phyloP scores from a whole-genome alignment of 805 yeast species.

The Cyberlindnera maritima region DNA sequence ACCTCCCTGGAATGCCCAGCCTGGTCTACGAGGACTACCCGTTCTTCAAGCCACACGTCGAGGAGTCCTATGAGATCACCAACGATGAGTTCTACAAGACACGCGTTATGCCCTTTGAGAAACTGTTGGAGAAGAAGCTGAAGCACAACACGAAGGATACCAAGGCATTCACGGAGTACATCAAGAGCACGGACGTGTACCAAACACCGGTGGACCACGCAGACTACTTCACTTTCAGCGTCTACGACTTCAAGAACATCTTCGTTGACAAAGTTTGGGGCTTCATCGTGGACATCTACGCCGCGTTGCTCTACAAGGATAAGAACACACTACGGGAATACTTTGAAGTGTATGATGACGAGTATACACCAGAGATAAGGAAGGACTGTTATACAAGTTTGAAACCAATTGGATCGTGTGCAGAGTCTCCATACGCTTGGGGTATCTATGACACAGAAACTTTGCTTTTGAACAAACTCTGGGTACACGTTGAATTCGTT shows the following conservation, averaged over 20 bases:
- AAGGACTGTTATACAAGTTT: conserved; percentile 14
- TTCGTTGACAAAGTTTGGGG: conserved; percentile 13
- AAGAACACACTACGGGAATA: conserved; percentile 11
- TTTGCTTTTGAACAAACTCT: conserved; percentile 17
- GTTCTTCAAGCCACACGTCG: conserved; percentile 20
- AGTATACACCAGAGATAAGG: conserved; percentile 13
- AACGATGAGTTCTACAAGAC: conserved; percentile 16
- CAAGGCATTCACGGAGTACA: conserved; percentile 9
- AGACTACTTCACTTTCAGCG: conserved; percentile 15
- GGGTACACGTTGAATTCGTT: conserved; percentile 26
- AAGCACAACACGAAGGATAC: neutral
- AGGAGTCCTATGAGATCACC: conserved; percentile 15
- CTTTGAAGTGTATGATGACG: conserved; percentile 18
- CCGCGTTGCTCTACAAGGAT: conserved; percentile 7
- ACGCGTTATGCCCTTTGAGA: conserved; percentile 16
- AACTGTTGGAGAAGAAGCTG: conserved; percentile 5
- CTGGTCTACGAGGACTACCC: conserved; percentile 27
- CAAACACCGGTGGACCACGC: conserved; percentile 15
- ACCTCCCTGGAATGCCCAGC: conserved; percentile 24
- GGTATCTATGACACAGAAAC: conserved; percentile 24
- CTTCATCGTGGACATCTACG: conserved; percentile 9
- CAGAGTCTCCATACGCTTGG: conserved; percentile 22
- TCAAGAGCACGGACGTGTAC: conserved; percentile 12
- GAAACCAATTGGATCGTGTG: conserved; percentile 27
- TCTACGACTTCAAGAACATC: conserved; percentile 17